phyloP scores from a whole-genome alignment of 73 alveolate genomes.

The Tetrahymena thermophila region DNA sequence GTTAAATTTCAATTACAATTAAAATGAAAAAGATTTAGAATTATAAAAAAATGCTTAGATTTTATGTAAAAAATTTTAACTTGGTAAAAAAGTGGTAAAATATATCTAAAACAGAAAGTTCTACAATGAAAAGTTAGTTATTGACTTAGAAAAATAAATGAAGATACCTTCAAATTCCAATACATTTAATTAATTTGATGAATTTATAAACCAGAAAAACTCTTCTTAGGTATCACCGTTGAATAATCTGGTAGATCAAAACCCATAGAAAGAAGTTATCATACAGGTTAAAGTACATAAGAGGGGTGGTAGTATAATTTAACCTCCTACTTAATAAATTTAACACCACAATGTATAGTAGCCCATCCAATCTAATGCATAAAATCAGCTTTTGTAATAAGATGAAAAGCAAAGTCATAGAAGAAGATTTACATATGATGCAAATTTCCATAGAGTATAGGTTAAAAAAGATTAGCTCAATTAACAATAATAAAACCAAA shows the following conservation, averaged over 20 bases:
- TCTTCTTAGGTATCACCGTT: background rate
- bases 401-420: background rate
- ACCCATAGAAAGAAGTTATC: background rate
- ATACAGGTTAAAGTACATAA: background rate
- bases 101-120: background rate
- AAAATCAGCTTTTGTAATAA: background rate
- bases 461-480: background rate
- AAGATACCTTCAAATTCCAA: background rate
- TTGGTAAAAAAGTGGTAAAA: background rate
- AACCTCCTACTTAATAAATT: background rate
- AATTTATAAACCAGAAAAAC: background rate
- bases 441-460: background rate
- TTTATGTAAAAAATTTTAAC: background rate
- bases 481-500: background rate
- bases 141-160: background rate
- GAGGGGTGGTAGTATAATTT: background rate
- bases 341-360: background rate
- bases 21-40: background rate
- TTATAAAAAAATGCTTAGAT: background rate
- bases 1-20: background rate
- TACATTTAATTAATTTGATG: background rate
- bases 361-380: background rate
- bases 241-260: background rate
- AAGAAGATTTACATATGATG: background rate
- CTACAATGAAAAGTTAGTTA: background rate